Evolutionary conservation across 495 filamentous ascomycete species (phyloP), one percentile per base, ranked within the genome.

Genomic region (Staphylotrichum tortipilum): DNA sequence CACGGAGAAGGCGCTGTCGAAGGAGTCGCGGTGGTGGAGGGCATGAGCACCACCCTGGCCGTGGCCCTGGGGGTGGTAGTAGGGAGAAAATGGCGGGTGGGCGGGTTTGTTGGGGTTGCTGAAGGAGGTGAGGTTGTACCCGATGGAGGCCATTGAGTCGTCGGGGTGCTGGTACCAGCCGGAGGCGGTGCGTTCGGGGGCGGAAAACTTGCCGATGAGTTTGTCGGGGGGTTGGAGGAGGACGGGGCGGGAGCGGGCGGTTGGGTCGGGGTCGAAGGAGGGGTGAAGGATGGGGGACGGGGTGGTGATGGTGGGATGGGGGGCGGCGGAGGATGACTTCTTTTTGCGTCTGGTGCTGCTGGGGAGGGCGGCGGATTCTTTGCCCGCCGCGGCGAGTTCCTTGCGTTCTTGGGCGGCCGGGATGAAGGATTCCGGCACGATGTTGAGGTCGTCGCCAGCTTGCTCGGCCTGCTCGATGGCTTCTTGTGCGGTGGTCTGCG

Each of bases 391-490:
- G 35, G 35, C 43, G 17, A 46, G 50, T 7, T 46, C 50, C 7
- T 46, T 19, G 26, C 50, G 26, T 37, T 79, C 81, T 53, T 81
- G 80, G 10, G 71, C 69, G 3, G 82, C 82, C 0, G 82, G 77
- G 40, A 85, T 88, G 68, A 96, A 97, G 0, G 88, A 89, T 59
- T 95, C 86, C 0, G 91, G 86, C 21, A 94, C 78, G 15, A 97
- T 81, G 56, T 95, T 95, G 49, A 98, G 78, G 57, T 96, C 92
- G 55, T 97, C 90, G 0, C 91, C 92, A 2, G 78, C 73, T 19
- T 78, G 80, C 55, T 81, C 80, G 3, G 92, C 90, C 50, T 83
- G 74, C 55, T 89, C 88, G 29, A 90, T 86, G 7, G 82, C 91
- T 67, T 94, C 78, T 56, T 85, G 86, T 0, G 88, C 83, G 4